A percentile compares a stretch with the other conserved stretches of the same genome.
Evolutionary conservation across 768 basidiomycete species (phyloP).

Genomic region (Russula sp.): DNA sequence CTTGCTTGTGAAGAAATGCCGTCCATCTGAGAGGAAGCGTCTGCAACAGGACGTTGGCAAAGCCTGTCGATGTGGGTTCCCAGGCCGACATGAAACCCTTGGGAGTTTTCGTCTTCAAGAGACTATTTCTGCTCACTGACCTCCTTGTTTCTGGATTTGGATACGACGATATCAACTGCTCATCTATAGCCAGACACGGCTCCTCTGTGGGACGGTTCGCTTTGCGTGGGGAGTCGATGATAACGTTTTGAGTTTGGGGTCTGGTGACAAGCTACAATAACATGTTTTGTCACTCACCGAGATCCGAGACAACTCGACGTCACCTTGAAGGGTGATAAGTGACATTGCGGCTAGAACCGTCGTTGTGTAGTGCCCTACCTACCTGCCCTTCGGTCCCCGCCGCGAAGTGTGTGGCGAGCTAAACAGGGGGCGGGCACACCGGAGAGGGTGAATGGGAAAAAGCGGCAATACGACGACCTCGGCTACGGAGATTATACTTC

Average conservation of each 20-base stretch:
- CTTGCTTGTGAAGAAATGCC: background rate
- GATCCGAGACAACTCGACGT: background rate
- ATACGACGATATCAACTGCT: background rate
- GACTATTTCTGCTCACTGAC: background rate
- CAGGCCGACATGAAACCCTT: background rate
- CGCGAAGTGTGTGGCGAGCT: background rate
- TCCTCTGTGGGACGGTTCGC: background rate
- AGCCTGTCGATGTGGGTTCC: background rate
- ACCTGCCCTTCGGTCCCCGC: background rate
- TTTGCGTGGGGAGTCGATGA: background rate
- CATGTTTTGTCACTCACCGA: background rate
- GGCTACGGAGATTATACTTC: conserved; percentile 7
- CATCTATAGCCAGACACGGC: background rate
- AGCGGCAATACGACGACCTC: background rate
- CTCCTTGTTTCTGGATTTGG: background rate
- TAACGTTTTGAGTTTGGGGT: conserved; percentile 15
- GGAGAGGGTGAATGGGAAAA: background rate
- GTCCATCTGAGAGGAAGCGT: background rate
- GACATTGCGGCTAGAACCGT: background rate
- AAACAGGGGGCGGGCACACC: background rate
- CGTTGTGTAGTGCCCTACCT: background rate
- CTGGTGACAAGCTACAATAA: background rate
- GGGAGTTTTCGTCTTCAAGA: background rate
- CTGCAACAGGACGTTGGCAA: background rate
- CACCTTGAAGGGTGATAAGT: background rate